Conservation (phyloP, 2,329 filamentous ascomycete species). For the Ambrosiella beaveri region DNA sequence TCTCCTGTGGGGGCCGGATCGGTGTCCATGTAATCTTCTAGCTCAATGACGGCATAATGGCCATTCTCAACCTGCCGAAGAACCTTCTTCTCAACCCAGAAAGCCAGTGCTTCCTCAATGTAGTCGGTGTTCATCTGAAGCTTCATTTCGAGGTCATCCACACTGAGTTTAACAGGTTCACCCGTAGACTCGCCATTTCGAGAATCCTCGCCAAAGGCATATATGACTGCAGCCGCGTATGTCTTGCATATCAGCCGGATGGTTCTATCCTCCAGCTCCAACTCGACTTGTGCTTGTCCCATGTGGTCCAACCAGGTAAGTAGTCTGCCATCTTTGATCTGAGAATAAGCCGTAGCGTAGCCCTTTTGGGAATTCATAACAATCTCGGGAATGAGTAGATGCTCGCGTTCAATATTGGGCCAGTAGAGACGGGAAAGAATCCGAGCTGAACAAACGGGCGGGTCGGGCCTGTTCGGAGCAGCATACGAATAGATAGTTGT, state of each 20-base stretch:
- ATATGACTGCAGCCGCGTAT: constrained; percentile 76
- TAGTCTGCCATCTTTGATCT: constrained; percentile 67
- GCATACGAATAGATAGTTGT: background rate
- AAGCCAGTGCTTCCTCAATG: constrained; percentile 46
- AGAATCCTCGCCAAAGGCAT: constrained; percentile 43
- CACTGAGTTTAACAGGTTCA: constrained; percentile 19
- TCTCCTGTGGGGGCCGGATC: background rate
- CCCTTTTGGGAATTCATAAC: constrained; percentile 44
- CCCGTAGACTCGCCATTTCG: constrained; percentile 23
- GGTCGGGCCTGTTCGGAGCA: background rate
- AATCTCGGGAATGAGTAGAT: constrained; percentile 44
- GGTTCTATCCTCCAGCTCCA: constrained; percentile 67
- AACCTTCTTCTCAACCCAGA: constrained; percentile 55
- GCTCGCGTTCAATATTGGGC: constrained; percentile 55
- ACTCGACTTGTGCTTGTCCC: constrained; percentile 61
- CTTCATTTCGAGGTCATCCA: constrained; percentile 33
- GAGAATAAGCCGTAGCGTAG: constrained; percentile 63
- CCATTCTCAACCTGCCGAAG: constrained; percentile 38
- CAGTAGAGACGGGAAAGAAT: constrained; percentile 88
- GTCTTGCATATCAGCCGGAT: constrained; percentile 57
- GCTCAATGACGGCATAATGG: constrained; percentile 52
- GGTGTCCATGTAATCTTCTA: constrained; percentile 23
- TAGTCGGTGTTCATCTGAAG: constrained; percentile 62
- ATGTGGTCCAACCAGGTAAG: constrained; percentile 76
- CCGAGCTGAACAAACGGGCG: constrained; percentile 47